Base-by-base conservation (phyloP, 1,284 basidiomycete species). In the Ganoderma leucocontextum region DNA sequence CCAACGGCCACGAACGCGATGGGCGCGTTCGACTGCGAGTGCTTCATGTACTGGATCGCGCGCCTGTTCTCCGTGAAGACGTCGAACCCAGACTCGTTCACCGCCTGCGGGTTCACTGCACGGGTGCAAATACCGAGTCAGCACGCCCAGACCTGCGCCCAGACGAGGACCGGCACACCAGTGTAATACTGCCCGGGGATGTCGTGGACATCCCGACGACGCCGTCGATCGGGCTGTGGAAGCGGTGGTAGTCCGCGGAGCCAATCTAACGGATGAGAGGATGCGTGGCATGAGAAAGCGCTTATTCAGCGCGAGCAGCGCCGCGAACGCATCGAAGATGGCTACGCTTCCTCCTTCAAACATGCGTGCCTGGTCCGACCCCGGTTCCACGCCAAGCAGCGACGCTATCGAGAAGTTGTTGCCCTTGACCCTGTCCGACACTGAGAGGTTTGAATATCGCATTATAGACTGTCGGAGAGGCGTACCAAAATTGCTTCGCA, bases 171-270 rank as follows among this genome's bases (percentile, higher is more conserved):
- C n/a, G n/a, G n/a, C 81, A 64, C 29, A 86, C 86, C 87, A 0
- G 88, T 90, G 71, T 87, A 90, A 72, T 88, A 89, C 68, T 89
- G 82, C 3, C 89, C 88, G 0, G 83, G 80, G 5, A 92, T 82
- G 65, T 87, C 81, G 3, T 80, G 83, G 3, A 85, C 78, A n/a
- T 85, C 82, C 82, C 83, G 2, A 89, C 73, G 33, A 81, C 84
- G 25, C 86, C 92, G 64, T 91, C 89, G 35, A 91, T 83, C 1
- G 94, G 94, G 36, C 87, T 88, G 75, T 96, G 95, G 85, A 94
- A 96, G 29, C 94, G 88, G 76, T 95, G 94, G 74, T 95, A 96
- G 77, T 96, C 95, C 44, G 88, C 0, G 93, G 94, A 0, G 93
- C 93, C 19, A 95, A 85, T 25, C 92, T 86, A n/a, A n/a, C n/a